These are phyloP conservation scores for Mycothermus thermophilus DNA, from an alignment of 495 filamentous ascomycete species.

Conservation along the genomic window DNA sequence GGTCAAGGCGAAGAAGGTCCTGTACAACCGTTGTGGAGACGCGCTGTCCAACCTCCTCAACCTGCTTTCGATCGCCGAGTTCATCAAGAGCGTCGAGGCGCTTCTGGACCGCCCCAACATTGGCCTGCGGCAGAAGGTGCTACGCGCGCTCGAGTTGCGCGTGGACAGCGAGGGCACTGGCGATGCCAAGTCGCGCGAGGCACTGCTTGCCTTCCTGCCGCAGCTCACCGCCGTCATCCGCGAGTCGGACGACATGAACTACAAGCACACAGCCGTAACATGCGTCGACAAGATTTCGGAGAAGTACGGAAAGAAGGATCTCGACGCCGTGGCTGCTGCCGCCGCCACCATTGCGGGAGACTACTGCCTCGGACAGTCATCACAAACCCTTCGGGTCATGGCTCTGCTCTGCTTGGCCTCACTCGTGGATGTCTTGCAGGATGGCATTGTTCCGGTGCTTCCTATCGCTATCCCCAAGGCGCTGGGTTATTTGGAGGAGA, in stretches of 20 bases:
- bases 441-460: slow-evolving; percentile 69
- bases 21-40: slow-evolving; percentile 51
- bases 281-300: slow-evolving; percentile 86
- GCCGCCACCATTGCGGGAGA: slow-evolving; percentile 62
- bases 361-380: slow-evolving; percentile 58
- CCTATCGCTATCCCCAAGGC: slow-evolving; percentile 59
- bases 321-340: slow-evolving; percentile 47
- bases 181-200: slow-evolving; percentile 49
- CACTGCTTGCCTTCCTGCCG: slow-evolving; percentile 64
- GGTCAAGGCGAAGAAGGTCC: slow-evolving; percentile 43
- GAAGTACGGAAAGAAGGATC: slow-evolving; percentile 80
- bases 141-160: slow-evolving; percentile 62
- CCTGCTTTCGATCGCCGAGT: slow-evolving; percentile 67
- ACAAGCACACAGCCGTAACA: slow-evolving; percentile 67
- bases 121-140: slow-evolving; percentile 60
- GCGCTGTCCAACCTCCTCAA: slow-evolving; percentile 61
- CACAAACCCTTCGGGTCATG: slow-evolving; percentile 59
- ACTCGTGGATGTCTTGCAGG: slow-evolving; percentile 71
- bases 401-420: slow-evolving; percentile 80
- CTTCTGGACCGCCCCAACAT: slow-evolving; percentile 59
- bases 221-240: slow-evolving; percentile 60
- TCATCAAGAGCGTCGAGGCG: slow-evolving; percentile 68
- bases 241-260: slow-evolving; percentile 50
- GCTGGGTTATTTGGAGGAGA: slow-evolving; percentile 51
- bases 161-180: slow-evolving; percentile 52